These are phyloP conservation scores for Citrus cavaleriei DNA, from an alignment of 345 rosid species.

Conservation along the genomic window DNA sequence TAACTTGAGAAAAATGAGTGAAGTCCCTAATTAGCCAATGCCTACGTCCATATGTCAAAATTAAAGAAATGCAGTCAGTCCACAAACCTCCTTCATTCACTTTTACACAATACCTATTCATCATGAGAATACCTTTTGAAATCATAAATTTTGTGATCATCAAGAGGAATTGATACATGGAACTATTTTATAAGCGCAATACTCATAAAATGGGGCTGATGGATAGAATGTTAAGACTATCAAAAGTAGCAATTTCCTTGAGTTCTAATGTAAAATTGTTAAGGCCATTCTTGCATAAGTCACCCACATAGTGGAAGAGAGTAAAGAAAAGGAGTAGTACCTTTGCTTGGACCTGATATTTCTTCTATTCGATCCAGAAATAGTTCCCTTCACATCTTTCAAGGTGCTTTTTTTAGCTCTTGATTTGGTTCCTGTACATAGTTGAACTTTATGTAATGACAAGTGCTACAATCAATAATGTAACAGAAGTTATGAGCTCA, in stretches of 20 bases:
- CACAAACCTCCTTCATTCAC: background rate
- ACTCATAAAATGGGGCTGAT: background rate
- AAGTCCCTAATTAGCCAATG: background rate
- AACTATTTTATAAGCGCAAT: background rate
- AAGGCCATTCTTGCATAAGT: background rate
- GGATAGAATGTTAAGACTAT: background rate
- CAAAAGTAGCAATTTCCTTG: background rate
- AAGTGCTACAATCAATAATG: background rate
- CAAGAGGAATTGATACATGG: background rate
- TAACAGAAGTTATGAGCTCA: background rate
- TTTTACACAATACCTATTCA: background rate
- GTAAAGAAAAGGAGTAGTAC: constrained; percentile 10
- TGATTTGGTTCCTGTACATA: constrained; percentile 27
- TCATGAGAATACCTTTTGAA: background rate
- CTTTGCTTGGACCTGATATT: constrained; percentile 25
- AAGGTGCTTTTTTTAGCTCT: constrained; percentile 25
- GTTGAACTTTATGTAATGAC: constrained; percentile 5
- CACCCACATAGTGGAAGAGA: background rate
- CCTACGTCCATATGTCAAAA: background rate
- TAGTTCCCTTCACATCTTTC: constrained; percentile 15
- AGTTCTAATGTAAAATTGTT: background rate
- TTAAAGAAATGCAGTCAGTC: background rate
- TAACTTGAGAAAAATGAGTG: background rate
- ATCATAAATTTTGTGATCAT: background rate
- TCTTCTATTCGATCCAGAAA: constrained; percentile 26